phyloP scores from a whole-genome alignment of 2,329 filamentous ascomycete genomes.

The Hypoxylon sp. region DNA sequence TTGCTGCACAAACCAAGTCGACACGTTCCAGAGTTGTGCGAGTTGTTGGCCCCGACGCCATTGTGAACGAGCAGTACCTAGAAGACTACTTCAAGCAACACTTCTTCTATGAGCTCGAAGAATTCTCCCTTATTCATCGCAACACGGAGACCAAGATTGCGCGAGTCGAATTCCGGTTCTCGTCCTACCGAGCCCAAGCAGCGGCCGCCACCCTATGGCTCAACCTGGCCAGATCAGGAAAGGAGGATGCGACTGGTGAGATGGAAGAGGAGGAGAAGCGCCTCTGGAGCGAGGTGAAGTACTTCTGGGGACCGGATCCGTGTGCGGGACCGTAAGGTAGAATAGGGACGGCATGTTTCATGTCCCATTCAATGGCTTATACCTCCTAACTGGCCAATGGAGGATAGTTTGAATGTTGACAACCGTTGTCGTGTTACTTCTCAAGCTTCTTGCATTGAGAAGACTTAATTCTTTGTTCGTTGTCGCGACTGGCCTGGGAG shows the following conservation, averaged over 20 bases:
- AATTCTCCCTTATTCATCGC: not conserved
- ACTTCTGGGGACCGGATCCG: constrained; percentile 10
- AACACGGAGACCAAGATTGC: not conserved
- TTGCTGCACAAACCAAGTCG: not conserved
- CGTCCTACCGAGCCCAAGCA: constrained; percentile 5
- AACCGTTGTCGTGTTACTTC: not conserved
- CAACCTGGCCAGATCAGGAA: not conserved
- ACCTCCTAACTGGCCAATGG: not conserved
- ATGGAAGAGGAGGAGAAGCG: not conserved
- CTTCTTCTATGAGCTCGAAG: constrained; percentile 11
- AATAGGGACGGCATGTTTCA: not conserved
- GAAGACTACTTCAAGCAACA: not conserved
- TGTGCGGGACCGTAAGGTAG: not conserved
- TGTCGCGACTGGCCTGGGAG: not conserved
- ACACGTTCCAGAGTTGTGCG: constrained; percentile 5
- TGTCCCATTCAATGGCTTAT: not conserved
- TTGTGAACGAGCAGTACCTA: constrained; percentile 5
- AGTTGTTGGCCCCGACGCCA: not conserved
- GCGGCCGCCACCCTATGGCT: not conserved
- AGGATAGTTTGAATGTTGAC: not conserved
- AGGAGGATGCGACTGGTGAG: not conserved
- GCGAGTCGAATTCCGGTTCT: constrained; percentile 1
- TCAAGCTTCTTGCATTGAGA: not conserved
- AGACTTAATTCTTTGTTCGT: not conserved
- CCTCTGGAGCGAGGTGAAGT: not conserved